Evolutionary conservation across 331 rosid genomes (phyloP).

Genomic region (Pyrus hybrid): DNA sequence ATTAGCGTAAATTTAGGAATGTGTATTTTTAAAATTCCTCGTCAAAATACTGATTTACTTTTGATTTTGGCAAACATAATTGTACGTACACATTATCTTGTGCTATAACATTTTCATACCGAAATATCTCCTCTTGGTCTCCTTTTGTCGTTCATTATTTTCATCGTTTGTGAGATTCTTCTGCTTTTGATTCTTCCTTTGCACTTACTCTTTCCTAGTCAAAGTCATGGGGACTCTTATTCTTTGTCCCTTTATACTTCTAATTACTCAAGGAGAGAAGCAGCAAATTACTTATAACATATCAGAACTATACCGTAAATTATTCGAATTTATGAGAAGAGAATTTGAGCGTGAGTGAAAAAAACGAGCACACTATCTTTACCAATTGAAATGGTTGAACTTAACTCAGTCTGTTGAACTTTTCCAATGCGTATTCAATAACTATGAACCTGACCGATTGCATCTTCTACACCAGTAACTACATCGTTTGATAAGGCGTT

Average conservation of each 20-base stretch:
- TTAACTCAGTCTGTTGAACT: background rate
- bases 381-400: no score
- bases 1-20: background rate
- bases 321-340: background rate
- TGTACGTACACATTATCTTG: background rate
- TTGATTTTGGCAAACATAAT: background rate
- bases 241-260: background rate
- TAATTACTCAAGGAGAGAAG: background rate
- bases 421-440: background rate
- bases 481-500: background rate
- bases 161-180: background rate
- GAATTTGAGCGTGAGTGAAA: background rate
- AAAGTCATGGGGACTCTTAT: constrained; percentile 6
- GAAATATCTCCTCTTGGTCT: background rate
- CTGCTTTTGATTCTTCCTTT: background rate
- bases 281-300: background rate
- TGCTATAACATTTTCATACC: background rate
- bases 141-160: background rate
- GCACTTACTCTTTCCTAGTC: background rate
- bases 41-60: background rate
- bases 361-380: no score
- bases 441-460: background rate
- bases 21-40: no score
- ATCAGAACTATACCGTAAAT: background rate
- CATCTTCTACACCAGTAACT: no score